These are phyloP conservation scores for Penicillium riverlandense DNA, from an alignment of 495 filamentous ascomycete genomes.

Conservation along the genomic window DNA sequence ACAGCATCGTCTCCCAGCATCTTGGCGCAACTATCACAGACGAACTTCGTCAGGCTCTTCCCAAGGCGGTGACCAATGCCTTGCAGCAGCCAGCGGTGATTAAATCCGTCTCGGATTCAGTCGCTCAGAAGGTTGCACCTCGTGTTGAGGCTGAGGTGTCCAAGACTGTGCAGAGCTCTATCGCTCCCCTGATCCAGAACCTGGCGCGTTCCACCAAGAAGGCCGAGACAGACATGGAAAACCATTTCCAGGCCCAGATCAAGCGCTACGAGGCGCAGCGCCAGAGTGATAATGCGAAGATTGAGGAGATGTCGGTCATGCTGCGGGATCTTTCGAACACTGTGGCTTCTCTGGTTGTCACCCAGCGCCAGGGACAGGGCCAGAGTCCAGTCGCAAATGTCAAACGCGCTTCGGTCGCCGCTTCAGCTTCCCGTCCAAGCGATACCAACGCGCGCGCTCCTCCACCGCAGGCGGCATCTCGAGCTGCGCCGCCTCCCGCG, in stretches of 20 bases:
- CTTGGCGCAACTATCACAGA: constrained; percentile 39
- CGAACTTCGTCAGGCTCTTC: constrained; percentile 49
- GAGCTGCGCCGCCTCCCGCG: neutral
- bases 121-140: constrained; percentile 55
- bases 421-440: constrained; percentile 2
- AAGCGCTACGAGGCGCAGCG: constrained; percentile 62
- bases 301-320: constrained; percentile 71
- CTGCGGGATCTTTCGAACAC: constrained; percentile 66
- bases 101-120: constrained; percentile 61
- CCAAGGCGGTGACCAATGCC: constrained; percentile 49
- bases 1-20: constrained; percentile 44
- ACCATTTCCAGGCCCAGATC: constrained; percentile 53
- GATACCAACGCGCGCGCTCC: constrained; percentile 6
- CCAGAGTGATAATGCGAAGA: constrained; percentile 64
- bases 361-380: constrained; percentile 55
- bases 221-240: constrained; percentile 57
- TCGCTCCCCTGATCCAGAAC: constrained; percentile 60
- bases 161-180: constrained; percentile 49
- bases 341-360: constrained; percentile 60
- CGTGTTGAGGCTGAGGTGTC: constrained; percentile 63
- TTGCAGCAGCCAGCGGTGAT: constrained; percentile 64
- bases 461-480: constrained; percentile 9
- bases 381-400: constrained; percentile 50
- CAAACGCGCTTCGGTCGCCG: constrained; percentile 6
- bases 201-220: constrained; percentile 54